Conservation (phyloP, 2,329 filamentous ascomycete species). For the Ophiostoma ulmi region DNA sequence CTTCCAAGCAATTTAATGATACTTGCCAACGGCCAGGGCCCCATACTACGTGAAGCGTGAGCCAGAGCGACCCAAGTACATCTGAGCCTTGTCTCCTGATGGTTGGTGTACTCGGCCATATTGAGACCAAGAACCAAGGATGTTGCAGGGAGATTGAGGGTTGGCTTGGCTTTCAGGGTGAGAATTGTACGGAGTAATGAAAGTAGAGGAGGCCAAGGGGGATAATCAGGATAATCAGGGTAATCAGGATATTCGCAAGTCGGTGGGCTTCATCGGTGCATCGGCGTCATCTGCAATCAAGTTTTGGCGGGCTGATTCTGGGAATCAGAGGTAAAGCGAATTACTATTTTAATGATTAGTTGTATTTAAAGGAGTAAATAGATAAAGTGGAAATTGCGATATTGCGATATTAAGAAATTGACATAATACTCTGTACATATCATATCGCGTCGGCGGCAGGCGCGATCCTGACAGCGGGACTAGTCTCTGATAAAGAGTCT, state of each 20-base stretch:
- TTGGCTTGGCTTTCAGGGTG: background rate
- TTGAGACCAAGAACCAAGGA: background rate
- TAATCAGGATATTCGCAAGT: background rate
- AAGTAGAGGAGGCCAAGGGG: background rate
- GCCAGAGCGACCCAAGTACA: background rate
- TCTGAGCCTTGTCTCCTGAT: background rate
- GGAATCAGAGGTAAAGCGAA: background rate
- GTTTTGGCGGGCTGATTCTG: background rate
- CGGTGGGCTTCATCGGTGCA: background rate
- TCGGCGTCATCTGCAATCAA: background rate
- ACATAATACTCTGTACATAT: background rate
- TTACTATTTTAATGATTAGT: too few species aligned
- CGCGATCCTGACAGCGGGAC: background rate
- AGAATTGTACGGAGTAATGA: background rate
- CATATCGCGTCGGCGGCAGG: background rate
- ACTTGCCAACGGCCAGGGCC: background rate
- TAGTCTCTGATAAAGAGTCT: background rate
- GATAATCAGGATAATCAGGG: background rate
- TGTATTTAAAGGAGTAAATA: too few species aligned
- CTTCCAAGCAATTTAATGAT: background rate
- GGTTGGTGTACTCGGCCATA: background rate
- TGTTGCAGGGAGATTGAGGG: slow-evolving; percentile 8
- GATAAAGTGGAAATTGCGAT: too few species aligned
- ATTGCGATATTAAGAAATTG: too few species aligned
- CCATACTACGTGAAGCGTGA: background rate